Evolutionary conservation across 148 eudicot species (phyloP).

Genomic region (Arbutus unedo): DNA sequence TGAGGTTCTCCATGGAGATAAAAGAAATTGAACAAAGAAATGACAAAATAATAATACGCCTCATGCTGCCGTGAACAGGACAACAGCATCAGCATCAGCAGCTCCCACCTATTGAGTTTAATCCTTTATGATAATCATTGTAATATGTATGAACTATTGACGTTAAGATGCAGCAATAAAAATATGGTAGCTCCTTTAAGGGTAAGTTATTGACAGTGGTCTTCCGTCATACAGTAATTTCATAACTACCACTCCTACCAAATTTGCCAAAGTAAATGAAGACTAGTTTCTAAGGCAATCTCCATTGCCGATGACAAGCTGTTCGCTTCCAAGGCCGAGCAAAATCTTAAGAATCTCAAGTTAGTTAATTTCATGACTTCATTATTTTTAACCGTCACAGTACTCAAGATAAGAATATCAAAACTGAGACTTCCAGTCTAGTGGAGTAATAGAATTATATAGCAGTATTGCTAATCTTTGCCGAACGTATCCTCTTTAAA

Average conservation of each 20-base stretch:
- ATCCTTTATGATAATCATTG: no score
- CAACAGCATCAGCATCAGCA: not conserved
- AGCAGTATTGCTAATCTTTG: not conserved
- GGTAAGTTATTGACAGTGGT: not conserved
- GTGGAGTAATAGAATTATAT: not conserved
- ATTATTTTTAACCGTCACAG: no score
- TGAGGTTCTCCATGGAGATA: conserved; percentile 2
- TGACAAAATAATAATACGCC: not conserved
- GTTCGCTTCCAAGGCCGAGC: not conserved
- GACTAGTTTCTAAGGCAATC: not conserved
- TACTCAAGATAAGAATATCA: no score
- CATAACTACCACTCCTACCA: not conserved
- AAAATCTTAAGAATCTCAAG: no score
- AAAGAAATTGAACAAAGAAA: not conserved
- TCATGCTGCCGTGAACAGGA: not conserved
- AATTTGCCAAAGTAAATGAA: not conserved
- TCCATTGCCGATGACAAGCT: not conserved
- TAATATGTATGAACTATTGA: not conserved
- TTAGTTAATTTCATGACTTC: no score
- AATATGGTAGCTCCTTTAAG: not conserved
- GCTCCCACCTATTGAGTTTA: no score
- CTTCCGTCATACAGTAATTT: not conserved
- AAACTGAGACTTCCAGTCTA: conserved; percentile 1
- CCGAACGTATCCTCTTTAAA: not conserved
- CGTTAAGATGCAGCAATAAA: not conserved